Evolutionary conservation across 2,329 filamentous ascomycete genomes (phyloP).

Genomic region (Apiospora aurea): DNA sequence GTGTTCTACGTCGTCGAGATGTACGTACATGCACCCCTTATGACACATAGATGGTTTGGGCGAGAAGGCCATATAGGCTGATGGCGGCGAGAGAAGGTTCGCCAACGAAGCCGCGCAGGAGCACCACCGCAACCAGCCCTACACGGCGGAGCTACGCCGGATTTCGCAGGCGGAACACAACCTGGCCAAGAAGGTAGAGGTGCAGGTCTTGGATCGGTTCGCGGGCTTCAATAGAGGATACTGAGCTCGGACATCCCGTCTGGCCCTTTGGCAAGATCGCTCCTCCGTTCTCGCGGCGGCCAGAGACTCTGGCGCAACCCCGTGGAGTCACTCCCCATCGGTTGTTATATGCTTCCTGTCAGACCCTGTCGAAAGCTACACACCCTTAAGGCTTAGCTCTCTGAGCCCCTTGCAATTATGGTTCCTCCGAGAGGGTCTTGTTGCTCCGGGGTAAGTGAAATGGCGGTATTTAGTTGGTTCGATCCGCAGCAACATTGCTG

Average conservation of each 20-base stretch:
- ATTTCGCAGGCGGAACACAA: not conserved
- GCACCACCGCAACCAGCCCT: not conserved
- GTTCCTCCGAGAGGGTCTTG: too few species aligned
- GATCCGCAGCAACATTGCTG: too few species aligned
- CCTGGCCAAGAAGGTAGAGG: not conserved
- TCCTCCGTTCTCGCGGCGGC: too few species aligned
- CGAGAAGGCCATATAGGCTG: not conserved
- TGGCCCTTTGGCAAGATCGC: too few species aligned
- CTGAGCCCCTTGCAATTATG: too few species aligned
- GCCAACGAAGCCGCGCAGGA: constrained; percentile 4
- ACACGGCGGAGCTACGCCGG: not conserved
- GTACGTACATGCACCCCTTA: not conserved
- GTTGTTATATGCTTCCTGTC: not conserved
- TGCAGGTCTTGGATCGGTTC: not conserved
- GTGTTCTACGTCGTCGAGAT: not conserved
- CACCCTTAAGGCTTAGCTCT: too few species aligned
- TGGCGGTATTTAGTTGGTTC: not conserved
- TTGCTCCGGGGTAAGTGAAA: too few species aligned
- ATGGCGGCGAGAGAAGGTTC: not conserved
- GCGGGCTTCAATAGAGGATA: not conserved
- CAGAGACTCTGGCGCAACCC: too few species aligned
- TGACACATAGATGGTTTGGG: too few species aligned
- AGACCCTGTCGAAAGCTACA: too few species aligned
- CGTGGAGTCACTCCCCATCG: too few species aligned
- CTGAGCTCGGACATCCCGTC: not conserved